Base-by-base conservation (phyloP, 352 stramenopile species). In the Phytophthora hybrid region DNA sequence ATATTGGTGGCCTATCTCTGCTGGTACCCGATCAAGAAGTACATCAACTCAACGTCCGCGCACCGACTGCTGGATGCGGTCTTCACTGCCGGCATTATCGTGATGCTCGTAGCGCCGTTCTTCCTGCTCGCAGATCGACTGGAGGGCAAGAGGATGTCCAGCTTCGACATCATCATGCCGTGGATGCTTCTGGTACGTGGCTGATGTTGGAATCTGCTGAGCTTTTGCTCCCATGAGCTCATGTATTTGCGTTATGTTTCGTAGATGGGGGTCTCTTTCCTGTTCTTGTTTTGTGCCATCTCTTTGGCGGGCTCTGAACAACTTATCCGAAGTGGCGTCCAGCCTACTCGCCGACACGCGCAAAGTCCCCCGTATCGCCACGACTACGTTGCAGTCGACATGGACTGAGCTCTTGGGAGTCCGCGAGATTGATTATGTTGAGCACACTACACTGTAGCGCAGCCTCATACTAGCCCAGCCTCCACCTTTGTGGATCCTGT, bases 161-260 rank as follows among this genome's bases (percentile, higher is more conserved):
- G 83, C 44, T 90, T 95, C 63, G 85, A 91, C 66, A 84, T 95
- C 11, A 59, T 95, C 26, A 72, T 95, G 51, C 88, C 88, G 41
- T 93, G 85, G 85, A 83, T 92, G 62, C 82, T 95, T 53, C 72
- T 95, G 61, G 88, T 93, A 83, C 61, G 84, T 90, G 32, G 14
- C 5, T 51, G 41, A 6, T 51, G n/a, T 61, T 18, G 10, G 37
- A 49, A 19, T 29, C 16, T 16, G 18, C 37, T 14, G 10, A 32
- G 8, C 19, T 21, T 32, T 65, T 1, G 21, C 66, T 37, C 32
- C 32, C 4, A 37, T 41, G 4, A 60, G 34, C 57, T 82, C 11
- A 79, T 46, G 32, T 32, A 23, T 39, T 52, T 65, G 53, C n/a
- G 9, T 44, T 44, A 14, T 16, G 16, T 16, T 46, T 69, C 34